A percentile compares a stretch with the other conserved stretches of the same genome.
Evolutionary conservation across 2,329 filamentous ascomycete genomes (phyloP).

Genomic region (Chaetoscypha palmicola): DNA sequence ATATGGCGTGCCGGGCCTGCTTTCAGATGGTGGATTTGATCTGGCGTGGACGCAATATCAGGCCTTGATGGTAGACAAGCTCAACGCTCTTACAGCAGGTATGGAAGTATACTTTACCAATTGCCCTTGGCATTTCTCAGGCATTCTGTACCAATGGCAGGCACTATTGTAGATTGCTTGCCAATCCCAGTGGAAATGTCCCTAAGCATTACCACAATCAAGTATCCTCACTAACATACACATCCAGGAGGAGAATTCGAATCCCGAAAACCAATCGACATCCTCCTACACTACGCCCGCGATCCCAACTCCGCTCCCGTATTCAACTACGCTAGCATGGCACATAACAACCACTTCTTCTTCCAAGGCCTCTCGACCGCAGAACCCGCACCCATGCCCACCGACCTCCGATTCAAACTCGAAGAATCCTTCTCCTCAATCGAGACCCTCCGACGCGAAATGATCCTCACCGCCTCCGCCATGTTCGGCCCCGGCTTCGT

Average conservation of each 20-base stretch:
- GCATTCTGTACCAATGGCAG: no score
- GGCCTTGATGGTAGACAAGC: constrained; percentile 60
- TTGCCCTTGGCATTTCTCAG: no score
- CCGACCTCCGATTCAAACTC: constrained; percentile 51
- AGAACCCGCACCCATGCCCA: constrained; percentile 46
- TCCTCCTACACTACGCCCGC: constrained; percentile 70
- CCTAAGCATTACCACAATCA: no score
- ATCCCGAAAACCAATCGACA: constrained; percentile 44
- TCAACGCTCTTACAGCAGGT: constrained; percentile 72
- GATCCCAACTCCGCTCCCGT: constrained; percentile 67
- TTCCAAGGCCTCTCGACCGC: constrained; percentile 52
- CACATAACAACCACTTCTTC: constrained; percentile 85
- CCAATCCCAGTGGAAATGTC: no score
- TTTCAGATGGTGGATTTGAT: constrained; percentile 62
- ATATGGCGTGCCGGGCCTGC: constrained; percentile 58
- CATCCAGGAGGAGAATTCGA: constrained; percentile 19
- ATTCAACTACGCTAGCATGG: constrained; percentile 97
- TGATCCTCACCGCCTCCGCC: constrained; percentile 70
- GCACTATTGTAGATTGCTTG: no score
- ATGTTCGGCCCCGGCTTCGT: constrained; percentile 98
- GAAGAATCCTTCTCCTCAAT: constrained; percentile 70
- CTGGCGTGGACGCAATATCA: constrained; percentile 83
- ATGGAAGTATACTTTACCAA: constrained; percentile 27
- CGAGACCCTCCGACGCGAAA: constrained; percentile 72
- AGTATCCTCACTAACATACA: background rate